Percentiles rank a stretch among this genome's conserved stretches.
Evolutionary conservation across 305 asterid genomes (phyloP).

Genomic region (Rubia balearica): DNA sequence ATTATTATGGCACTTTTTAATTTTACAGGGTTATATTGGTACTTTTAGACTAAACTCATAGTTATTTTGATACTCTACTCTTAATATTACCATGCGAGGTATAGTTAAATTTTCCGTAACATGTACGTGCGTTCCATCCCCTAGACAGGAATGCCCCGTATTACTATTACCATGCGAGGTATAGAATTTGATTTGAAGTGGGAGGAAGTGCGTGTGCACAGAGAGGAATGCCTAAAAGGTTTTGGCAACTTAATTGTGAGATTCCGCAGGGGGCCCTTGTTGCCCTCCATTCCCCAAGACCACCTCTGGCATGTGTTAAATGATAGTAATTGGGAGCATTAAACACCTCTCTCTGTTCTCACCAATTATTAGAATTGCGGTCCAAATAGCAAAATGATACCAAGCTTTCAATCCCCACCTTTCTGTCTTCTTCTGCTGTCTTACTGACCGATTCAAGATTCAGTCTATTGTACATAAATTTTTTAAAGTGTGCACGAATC

Average conservation of each 20-base stretch:
- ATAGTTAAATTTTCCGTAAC: too few species aligned
- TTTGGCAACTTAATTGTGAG: not conserved
- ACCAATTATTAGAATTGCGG: not conserved
- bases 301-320: not conserved
- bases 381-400: not conserved
- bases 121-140: too few species aligned
- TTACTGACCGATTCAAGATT: not conserved
- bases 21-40: too few species aligned
- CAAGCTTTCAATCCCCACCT: constrained; percentile 13
- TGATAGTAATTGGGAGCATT: not conserved
- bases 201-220: not conserved
- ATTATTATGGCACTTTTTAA: too few species aligned
- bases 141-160: too few species aligned
- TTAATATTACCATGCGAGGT: too few species aligned
- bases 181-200: not conserved
- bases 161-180: too few species aligned
- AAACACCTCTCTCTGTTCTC: not conserved
- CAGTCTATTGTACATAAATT: not conserved
- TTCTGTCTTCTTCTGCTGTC: not conserved
- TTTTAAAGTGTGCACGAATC: not conserved
- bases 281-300: not conserved
- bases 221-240: not conserved
- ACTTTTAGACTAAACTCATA: too few species aligned
- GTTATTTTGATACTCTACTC: too few species aligned
- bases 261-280: not conserved